Evolutionary conservation across 768 basidiomycete genomes (phyloP), one percentile per base, ranked within the genome.

Genomic region (Macrocybe gigantea): DNA sequence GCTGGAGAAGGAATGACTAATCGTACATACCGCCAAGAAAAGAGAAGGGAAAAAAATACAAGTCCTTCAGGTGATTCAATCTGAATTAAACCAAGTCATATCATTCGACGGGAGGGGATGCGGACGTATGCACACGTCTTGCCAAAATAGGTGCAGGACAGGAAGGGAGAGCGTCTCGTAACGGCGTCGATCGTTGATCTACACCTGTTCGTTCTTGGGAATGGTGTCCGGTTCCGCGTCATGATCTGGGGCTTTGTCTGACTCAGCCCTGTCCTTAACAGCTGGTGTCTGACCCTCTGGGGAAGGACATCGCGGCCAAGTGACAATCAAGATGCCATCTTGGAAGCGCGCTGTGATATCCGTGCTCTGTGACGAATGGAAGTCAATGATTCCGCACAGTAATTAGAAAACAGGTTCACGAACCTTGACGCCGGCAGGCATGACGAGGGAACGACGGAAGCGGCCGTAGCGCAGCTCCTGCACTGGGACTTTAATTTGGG

Each of bases 401-500:
- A 40, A 47, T 46, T 48, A 51, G 10, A 38, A 40, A 49, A 39
- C 4, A 22, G 22, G 22, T 30, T 48, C 29, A 55, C 62, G 56
- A 49, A 71, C 75, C 62, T 69, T 66, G 12, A 65, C 63, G 13
- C 69, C 70, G 2, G 54, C 45, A 7, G 73, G 71, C 11, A 77
- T 49, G 14, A 54, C 60, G 7, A 77, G 53, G 5, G 60, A 55
- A 8, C 73, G 66, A 7, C 61, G 60, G 51, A 77, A 77, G n/a
- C 53, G 50, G 5, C 75, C 75, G 46, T 69, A 75, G 7, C 73
- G 65, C 12, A 77, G 54, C 41, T 77, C 75, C 10, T 69, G 64
- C 7, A 62, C 42, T 7, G 61, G 59, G 31, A 54, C 56, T 39
- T 34, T 50, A 33, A 48, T 41, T 41, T 43, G 41, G 37, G 22